A percentile compares a stretch with the other conserved stretches of the same genome.
Evolutionary conservation across 2,329 filamentous ascomycete genomes (phyloP).

Genomic region (Alternaria triticina): DNA sequence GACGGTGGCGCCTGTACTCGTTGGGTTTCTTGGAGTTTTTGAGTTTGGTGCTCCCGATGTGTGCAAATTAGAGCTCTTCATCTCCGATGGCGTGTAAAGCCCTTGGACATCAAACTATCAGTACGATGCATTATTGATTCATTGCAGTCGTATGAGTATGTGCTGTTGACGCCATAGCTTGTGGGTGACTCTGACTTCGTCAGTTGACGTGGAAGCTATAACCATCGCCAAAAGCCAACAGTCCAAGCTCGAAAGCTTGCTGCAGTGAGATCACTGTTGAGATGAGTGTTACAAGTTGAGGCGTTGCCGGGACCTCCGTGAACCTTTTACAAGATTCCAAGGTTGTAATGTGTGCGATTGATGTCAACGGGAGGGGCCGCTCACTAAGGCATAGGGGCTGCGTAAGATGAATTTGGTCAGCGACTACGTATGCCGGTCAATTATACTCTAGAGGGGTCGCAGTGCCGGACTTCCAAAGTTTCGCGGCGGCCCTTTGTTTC

Average conservation of each 20-base stretch:
- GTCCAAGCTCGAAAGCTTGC: background rate
- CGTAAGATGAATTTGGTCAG: background rate
- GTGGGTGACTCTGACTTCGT: conserved; percentile 1
- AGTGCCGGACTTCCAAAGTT: background rate
- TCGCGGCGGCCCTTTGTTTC: background rate
- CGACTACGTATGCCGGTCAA: background rate
- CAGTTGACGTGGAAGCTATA: background rate
- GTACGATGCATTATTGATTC: background rate
- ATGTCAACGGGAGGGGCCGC: background rate
- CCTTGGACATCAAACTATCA: background rate
- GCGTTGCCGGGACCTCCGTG: background rate
- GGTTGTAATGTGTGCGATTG: background rate
- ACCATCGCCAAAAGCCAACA: background rate
- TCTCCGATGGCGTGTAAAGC: background rate
- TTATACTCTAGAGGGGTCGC: background rate
- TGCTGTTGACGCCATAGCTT: conserved; percentile 4
- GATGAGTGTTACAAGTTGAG: background rate
- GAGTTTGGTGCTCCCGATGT: background rate
- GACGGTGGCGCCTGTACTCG: conserved; percentile 1
- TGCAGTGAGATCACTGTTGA: background rate
- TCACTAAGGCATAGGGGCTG: background rate
- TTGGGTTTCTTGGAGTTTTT: conserved; percentile 5
- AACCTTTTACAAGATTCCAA: background rate
- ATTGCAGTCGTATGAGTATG: background rate
- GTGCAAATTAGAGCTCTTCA: background rate